Base-by-base conservation (phyloP, 371 early-diverging fungal species). In the Fennellomyces sp. region DNA sequence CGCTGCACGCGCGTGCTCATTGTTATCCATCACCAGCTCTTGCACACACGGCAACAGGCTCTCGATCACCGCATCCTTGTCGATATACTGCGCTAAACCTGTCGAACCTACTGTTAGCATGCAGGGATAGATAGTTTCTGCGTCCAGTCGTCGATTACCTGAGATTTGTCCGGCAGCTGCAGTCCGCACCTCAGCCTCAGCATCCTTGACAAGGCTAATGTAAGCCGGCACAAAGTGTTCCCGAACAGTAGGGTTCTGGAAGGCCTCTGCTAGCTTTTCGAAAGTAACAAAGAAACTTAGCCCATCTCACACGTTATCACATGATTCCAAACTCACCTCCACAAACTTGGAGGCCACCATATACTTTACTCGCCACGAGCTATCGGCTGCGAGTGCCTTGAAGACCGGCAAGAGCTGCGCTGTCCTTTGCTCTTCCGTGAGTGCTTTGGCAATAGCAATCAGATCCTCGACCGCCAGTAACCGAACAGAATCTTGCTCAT, bases 271-370 rank as follows among this genome's bases (percentile, higher is more conserved):
- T 49, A 96, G 74, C 92, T 92, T 67, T n/a, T 52, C 38, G 39
- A 52, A 36, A 54, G 45, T 48, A 17, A 31, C 12, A 38, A 31
- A 3, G n/a, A n/a, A n/a, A n/a, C n/a, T n/a, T n/a, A n/a, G n/a
- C n/a, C n/a, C n/a, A n/a, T n/a, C n/a, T n/a, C n/a, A n/a, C n/a
- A n/a, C n/a, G n/a, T n/a, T n/a, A n/a, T n/a, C n/a, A n/a, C n/a
- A 21, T 21, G 26, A 27, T 28, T 48, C 3, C 36, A 8, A 29
- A n/a, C 17, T 68, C 82, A 94, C 93, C 83, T 90, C 85, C 39
- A 91, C 94, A 80, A 95, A 95, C 78, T 97, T 94, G 59, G 95
- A 94, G 5, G 97, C 98, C 72, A 96, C 89, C 95, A 97, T 96
- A 73, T 97, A 99, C 49, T 97, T 85, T 38, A 99, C 97, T 64